These are phyloP conservation scores for Paraconiothyrium brasiliense DNA, from an alignment of 2,329 filamentous ascomycete genomes.

Conservation along the genomic window DNA sequence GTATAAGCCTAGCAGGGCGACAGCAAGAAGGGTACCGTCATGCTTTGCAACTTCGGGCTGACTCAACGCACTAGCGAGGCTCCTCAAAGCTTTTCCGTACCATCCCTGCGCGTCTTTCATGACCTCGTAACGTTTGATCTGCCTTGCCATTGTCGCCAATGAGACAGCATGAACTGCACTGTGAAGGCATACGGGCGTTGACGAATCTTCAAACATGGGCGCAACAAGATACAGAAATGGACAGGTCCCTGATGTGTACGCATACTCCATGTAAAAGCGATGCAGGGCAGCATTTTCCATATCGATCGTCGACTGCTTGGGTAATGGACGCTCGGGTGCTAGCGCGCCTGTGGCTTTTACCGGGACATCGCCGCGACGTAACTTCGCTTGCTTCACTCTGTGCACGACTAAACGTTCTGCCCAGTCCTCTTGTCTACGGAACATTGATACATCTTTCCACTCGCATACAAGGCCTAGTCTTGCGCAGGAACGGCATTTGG, in stretches of 20 bases:
- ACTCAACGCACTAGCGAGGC: not conserved
- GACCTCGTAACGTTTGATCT: conserved; percentile 7
- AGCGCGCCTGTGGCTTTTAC: no score
- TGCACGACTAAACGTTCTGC: not conserved
- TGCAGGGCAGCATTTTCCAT: not conserved
- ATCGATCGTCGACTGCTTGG: not conserved
- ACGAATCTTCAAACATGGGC: conserved; percentile 3
- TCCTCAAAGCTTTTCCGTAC: conserved; percentile 3
- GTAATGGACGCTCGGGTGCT: not conserved
- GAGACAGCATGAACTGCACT: conserved; percentile 9
- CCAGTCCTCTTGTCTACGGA: conserved; percentile 10
- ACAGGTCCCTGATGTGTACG: conserved; percentile 15
- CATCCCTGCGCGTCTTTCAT: not conserved
- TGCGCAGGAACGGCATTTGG: conserved; percentile 2
- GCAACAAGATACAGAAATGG: conserved; percentile 15
- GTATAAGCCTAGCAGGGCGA: conserved; percentile 8
- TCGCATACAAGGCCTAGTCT: conserved; percentile 2
- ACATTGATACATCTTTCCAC: conserved; percentile 2
- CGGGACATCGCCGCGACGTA: conserved; percentile 1
- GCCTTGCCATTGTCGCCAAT: not conserved
- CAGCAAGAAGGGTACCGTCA: conserved; percentile 8
- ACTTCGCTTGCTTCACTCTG: conserved; percentile 9
- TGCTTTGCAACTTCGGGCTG: not conserved
- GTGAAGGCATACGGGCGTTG: conserved; percentile 1
- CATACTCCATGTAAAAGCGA: conserved; percentile 10